Evolutionary conservation across 345 rosid species (phyloP).

Genomic region (Moricandia moricandioides): DNA sequence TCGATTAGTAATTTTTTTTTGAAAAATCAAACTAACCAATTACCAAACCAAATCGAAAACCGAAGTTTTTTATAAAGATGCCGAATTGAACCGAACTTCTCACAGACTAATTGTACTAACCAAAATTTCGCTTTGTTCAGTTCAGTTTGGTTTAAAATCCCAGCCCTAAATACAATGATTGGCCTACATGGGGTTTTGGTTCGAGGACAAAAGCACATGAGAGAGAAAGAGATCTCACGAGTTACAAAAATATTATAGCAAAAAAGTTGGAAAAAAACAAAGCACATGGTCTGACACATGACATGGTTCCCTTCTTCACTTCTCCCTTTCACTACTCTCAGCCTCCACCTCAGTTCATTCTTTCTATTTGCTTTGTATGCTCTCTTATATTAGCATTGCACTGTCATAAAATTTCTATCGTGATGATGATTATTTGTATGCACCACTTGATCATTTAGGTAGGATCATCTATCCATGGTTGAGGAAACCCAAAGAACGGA

Average conservation of each 20-base stretch:
- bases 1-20: no score
- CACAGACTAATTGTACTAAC: no score
- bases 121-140: no score
- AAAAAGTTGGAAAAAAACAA: not conserved
- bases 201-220: conserved; percentile 35
- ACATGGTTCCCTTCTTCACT: conserved; percentile 39
- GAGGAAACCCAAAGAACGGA: no score
- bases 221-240: conserved; percentile 25
- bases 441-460: no score
- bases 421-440: conserved; percentile 5
- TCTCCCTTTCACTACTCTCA: conserved; percentile 32
- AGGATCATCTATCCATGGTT: no score
- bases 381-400: conserved; percentile 9
- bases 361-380: not conserved
- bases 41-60: no score
- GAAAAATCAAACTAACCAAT: no score
- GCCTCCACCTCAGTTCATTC: conserved; percentile 28
- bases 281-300: conserved; percentile 42
- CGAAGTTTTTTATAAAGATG: no score
- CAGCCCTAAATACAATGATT: conserved; percentile 1
- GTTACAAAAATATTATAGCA: conserved; percentile 3
- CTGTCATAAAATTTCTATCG: conserved; percentile 1
- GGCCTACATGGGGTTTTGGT: conserved; percentile 36
- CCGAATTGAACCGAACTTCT: no score
- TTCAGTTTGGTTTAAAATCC: no score